Conservation (phyloP, 257 asterid species). For the Ballota nigra region DNA sequence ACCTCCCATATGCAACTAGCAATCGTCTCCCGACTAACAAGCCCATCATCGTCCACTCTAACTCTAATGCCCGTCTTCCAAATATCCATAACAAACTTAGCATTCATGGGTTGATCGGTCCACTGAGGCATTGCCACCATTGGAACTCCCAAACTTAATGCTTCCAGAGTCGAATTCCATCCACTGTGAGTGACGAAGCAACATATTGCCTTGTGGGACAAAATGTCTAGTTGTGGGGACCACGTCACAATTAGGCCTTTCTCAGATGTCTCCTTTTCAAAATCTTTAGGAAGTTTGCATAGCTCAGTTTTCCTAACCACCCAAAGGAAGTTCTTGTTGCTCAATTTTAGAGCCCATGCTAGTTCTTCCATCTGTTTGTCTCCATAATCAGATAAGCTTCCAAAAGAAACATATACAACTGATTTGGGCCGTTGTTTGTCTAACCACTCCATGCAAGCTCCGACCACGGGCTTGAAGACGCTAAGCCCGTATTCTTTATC, state of each 20-base stretch:
- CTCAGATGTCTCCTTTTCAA: constrained; percentile 5
- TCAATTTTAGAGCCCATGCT: constrained; percentile 12
- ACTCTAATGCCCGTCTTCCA: constrained; percentile 28
- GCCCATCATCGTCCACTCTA: neutral
- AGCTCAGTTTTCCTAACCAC: constrained; percentile 27
- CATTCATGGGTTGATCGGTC: constrained; percentile 29
- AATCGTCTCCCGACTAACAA: constrained; percentile 17
- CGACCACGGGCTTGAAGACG: constrained; percentile 29
- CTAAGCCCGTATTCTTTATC: constrained; percentile 41
- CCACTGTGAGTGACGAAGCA: constrained; percentile 39
- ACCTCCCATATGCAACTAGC: constrained; percentile 11
- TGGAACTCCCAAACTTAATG: constrained; percentile 31
- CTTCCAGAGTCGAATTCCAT: constrained; percentile 37
- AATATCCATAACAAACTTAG: constrained; percentile 28
- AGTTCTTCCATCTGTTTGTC: constrained; percentile 30
- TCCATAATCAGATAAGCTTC: constrained; percentile 15
- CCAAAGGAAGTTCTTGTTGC: constrained; percentile 24
- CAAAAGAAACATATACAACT: constrained; percentile 28
- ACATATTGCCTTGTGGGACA: constrained; percentile 16
- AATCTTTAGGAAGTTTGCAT: constrained; percentile 24
- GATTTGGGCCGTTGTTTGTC: neutral
- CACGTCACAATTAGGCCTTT: constrained; percentile 29
- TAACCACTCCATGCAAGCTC: constrained; percentile 30
- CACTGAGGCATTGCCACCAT: constrained; percentile 32
- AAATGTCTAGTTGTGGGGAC: constrained; percentile 31